Conservation (phyloP, 768 basidiomycete genomes). For the Lentinula sp. region DNA sequence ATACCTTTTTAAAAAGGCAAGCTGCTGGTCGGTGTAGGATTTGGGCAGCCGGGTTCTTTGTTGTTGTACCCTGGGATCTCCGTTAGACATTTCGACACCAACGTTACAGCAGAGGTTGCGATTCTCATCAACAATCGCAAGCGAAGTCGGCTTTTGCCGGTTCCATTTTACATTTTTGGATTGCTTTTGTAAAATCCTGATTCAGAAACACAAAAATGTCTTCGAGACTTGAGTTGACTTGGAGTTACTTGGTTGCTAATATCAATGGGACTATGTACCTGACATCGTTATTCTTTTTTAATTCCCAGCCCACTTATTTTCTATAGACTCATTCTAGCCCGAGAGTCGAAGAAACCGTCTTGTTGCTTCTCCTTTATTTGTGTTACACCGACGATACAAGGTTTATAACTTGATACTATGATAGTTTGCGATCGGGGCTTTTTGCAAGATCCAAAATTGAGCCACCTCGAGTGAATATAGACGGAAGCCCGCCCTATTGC, state of each 20-base stretch:
- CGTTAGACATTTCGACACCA: constrained; percentile 18
- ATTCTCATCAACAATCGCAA: constrained; percentile 6
- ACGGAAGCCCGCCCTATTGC: neutral
- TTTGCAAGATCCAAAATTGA: no score
- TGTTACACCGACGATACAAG: no score
- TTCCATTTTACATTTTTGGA: constrained; percentile 4
- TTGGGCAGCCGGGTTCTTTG: constrained; percentile 57
- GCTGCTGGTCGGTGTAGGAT: constrained; percentile 59
- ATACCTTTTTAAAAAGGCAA: constrained; percentile 49
- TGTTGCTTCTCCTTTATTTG: no score
- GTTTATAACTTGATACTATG: no score
- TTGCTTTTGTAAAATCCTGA: neutral
- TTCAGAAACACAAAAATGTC: neutral
- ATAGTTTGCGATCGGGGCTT: no score
- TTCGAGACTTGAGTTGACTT: no score
- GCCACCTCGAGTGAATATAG: neutral
- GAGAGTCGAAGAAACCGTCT: no score
- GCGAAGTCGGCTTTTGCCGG: constrained; percentile 5
- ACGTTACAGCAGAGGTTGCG: constrained; percentile 1
- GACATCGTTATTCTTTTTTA: no score
- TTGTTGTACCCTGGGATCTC: constrained; percentile 51
- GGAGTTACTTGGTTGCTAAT: no score
- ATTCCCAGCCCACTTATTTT: no score
- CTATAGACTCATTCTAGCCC: no score
- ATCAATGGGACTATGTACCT: no score